Conservation (phyloP, 805 yeast genomes). For the Suhomyces prunicola region DNA sequence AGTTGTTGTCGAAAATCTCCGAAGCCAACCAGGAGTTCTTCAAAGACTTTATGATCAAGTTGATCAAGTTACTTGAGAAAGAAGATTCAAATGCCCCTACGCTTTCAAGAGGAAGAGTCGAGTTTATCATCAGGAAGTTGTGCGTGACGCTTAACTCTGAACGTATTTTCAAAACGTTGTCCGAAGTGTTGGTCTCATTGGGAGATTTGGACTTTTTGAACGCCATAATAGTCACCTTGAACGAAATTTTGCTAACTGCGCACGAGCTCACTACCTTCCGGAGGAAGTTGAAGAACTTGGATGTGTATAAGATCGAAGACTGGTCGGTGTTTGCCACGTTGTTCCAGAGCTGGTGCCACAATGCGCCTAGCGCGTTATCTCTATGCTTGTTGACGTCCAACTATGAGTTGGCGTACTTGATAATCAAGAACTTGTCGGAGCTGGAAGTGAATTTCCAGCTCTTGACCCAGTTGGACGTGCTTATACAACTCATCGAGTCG, state of each 20-base stretch:
- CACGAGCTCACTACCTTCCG: slow-evolving; percentile 75
- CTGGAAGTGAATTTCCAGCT: slow-evolving; percentile 76
- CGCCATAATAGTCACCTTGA: slow-evolving; percentile 80
- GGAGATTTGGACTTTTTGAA: slow-evolving; percentile 66
- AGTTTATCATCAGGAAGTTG: slow-evolving; percentile 77
- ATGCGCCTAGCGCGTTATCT: slow-evolving; percentile 83
- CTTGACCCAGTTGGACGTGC: slow-evolving; percentile 80
- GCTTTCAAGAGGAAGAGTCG: slow-evolving; percentile 58
- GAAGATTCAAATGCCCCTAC: slow-evolving; percentile 31
- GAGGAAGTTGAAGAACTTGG: slow-evolving; percentile 57
- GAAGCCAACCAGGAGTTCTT: slow-evolving; percentile 76
- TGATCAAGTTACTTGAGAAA: slow-evolving; percentile 64
- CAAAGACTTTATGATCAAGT: slow-evolving; percentile 66
- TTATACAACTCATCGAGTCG: slow-evolving; percentile 87
- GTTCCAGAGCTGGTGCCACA: slow-evolving; percentile 89
- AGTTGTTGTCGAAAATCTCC: slow-evolving; percentile 70
- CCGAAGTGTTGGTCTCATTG: slow-evolving; percentile 59
- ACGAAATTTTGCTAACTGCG: slow-evolving; percentile 80
- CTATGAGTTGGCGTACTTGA: slow-evolving; percentile 82
- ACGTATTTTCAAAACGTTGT: slow-evolving; percentile 74
- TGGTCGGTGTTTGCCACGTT: slow-evolving; percentile 68
- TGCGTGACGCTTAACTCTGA: slow-evolving; percentile 81
- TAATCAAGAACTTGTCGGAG: slow-evolving; percentile 75
- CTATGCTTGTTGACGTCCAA: slow-evolving; percentile 83
- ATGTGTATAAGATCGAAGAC: slow-evolving; percentile 52